Percentiles rank a stretch among this genome's conserved stretches.
These are phyloP conservation scores for Geranium rotundifolium DNA, from an alignment of 345 rosid species.

Conservation along the genomic window DNA sequence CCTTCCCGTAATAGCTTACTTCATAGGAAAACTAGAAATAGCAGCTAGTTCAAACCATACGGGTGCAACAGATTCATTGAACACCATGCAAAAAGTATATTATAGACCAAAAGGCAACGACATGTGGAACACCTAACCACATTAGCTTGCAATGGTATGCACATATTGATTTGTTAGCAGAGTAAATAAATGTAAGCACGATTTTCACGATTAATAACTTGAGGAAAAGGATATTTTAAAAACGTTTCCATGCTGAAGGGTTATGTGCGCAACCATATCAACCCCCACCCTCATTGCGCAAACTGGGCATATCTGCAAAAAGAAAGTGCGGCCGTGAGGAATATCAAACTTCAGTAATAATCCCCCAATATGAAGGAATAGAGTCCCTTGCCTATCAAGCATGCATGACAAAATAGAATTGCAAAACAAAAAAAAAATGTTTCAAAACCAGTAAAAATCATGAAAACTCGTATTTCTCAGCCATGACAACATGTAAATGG, in stretches of 20 bases:
- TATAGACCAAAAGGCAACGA: neutral
- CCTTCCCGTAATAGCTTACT: neutral
- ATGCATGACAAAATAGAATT: neutral
- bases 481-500: too few species aligned
- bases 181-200: neutral
- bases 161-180: neutral
- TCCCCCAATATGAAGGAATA: neutral
- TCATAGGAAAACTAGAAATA: neutral
- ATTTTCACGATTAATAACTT: neutral
- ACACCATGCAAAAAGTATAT: too few species aligned
- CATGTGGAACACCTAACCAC: neutral
- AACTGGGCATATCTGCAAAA: constrained; percentile 82
- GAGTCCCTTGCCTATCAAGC: neutral
- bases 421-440: neutral
- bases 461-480: too few species aligned
- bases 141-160: neutral
- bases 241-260: constrained; percentile 74
- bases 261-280: constrained; percentile 97
- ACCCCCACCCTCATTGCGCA: constrained; percentile 79
- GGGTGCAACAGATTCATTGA: neutral
- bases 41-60: neutral
- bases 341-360: neutral
- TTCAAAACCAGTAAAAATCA: too few species aligned
- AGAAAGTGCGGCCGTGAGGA: constrained; percentile 5
- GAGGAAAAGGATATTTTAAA: constrained; percentile 78